Evolutionary conservation across 1,139 yeast species (phyloP).

Genomic region (Blastobotrys niveus): DNA sequence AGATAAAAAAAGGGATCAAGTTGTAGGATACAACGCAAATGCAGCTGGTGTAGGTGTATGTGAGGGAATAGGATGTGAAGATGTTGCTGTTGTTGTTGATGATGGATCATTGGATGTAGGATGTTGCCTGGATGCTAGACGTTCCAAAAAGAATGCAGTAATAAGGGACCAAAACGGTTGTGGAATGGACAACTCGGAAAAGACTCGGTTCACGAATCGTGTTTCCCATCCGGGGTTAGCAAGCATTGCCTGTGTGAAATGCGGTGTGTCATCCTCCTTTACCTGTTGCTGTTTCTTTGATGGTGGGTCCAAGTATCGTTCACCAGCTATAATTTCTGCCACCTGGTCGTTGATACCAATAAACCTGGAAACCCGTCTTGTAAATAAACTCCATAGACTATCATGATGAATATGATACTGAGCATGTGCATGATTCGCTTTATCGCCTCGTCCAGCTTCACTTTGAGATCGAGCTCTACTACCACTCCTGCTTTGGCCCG

Average conservation of each 20-base stretch:
- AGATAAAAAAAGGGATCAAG: no score
- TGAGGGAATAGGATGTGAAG: no score
- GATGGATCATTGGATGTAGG: no score
- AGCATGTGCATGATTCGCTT: background rate
- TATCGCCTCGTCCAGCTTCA: background rate
- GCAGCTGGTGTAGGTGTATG: no score
- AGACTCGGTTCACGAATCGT: constrained; percentile 18
- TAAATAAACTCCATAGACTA: constrained; percentile 21
- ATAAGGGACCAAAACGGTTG: constrained; percentile 15
- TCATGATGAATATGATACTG: background rate
- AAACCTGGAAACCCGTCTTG: constrained; percentile 23
- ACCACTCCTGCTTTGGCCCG: constrained; percentile 6
- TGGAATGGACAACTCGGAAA: constrained; percentile 21
- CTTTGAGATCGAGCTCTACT: background rate
- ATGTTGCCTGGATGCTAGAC: no score
- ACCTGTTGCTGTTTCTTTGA: constrained; percentile 1
- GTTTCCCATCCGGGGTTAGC: constrained; percentile 29
- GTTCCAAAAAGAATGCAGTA: no score
- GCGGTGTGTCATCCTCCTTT: constrained; percentile 10
- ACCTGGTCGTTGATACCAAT: constrained; percentile 32
- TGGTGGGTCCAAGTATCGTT: constrained; percentile 22
- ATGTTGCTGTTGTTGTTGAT: no score
- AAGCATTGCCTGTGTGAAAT: constrained; percentile 22
- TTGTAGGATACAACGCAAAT: no score
- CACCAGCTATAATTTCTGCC: constrained; percentile 31